These are phyloP conservation scores for Leccinum rimulosum DNA, from an alignment of 768 basidiomycete species.

Conservation along the genomic window DNA sequence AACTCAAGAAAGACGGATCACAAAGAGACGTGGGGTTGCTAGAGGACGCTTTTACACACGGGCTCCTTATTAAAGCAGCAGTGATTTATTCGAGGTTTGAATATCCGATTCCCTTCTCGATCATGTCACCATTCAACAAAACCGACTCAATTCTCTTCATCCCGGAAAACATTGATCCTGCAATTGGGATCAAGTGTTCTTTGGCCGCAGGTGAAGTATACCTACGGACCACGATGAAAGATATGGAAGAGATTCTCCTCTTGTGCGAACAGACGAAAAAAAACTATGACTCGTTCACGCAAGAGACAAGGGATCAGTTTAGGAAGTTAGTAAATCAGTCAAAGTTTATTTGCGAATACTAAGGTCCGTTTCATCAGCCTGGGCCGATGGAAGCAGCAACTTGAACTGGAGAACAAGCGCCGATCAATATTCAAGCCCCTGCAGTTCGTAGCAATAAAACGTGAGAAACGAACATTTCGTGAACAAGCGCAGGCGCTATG, in stretches of 20 bases:
- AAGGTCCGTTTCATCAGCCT: neutral
- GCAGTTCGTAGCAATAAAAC: neutral
- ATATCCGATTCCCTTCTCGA: neutral
- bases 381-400: neutral
- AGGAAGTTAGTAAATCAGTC: neutral
- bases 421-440: neutral
- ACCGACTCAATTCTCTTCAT: constrained; percentile 3
- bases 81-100: neutral
- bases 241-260: too few relatives aligned
- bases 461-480: neutral
- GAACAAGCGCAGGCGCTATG: neutral
- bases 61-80: neutral
- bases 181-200: neutral
- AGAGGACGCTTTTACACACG: constrained; percentile 1
- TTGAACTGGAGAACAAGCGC: neutral
- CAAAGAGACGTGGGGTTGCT: neutral
- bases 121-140: constrained; percentile 4
- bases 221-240: constrained; percentile 3
- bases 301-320: neutral
- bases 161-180: neutral
- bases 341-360: neutral
- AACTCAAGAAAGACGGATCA: neutral
- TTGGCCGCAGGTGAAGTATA: constrained; percentile 3
- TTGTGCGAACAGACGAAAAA: neutral
- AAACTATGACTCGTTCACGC: neutral